phyloP scores from a whole-genome alignment of 306 rosid genomes.

The Alnus glutinosa region DNA sequence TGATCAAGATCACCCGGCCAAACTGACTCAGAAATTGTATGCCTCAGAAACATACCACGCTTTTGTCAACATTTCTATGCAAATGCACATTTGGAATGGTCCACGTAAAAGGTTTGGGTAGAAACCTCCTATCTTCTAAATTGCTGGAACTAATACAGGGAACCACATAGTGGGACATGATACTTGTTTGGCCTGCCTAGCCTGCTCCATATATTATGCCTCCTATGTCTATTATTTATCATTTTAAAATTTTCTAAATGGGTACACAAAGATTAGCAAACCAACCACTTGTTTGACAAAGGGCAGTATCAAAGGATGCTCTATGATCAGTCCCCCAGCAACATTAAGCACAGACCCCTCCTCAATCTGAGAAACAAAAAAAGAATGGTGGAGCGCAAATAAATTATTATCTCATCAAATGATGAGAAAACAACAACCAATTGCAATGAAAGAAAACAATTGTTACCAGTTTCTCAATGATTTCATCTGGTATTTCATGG shows the following conservation, averaged over 20 bases:
- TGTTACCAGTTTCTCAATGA: conserved; percentile 80
- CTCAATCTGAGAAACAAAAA: conserved; percentile 54
- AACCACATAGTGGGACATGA: conserved; percentile 5
- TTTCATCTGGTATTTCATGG: conserved; percentile 83
- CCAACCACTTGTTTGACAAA: conserved; percentile 88
- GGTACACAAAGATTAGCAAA: conserved; percentile 33
- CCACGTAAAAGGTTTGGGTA: background rate
- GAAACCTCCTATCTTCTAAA: background rate
- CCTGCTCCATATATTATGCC: background rate
- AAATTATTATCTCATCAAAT: conserved; percentile 14
- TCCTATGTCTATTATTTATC: conserved; percentile 13
- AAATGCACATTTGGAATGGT: background rate
- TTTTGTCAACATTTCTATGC: background rate
- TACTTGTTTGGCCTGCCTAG: conserved; percentile 1
- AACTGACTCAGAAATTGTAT: background rate
- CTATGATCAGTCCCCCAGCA: conserved; percentile 92
- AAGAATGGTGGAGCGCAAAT: conserved; percentile 10
- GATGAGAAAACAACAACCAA: conserved; percentile 17
- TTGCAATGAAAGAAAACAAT: conserved; percentile 16
- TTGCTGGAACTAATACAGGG: conserved; percentile 6
- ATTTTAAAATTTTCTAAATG: conserved; percentile 11
- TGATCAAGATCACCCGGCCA: background rate
- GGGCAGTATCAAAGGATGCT: conserved; percentile 83
- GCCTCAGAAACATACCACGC: background rate
- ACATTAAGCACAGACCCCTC: conserved; percentile 82